A percentile compares a stretch with the other conserved stretches of the same genome.
These are phyloP conservation scores for Hippophae rhamnoides DNA, from an alignment of 306 rosid genomes.

Conservation along the genomic window DNA sequence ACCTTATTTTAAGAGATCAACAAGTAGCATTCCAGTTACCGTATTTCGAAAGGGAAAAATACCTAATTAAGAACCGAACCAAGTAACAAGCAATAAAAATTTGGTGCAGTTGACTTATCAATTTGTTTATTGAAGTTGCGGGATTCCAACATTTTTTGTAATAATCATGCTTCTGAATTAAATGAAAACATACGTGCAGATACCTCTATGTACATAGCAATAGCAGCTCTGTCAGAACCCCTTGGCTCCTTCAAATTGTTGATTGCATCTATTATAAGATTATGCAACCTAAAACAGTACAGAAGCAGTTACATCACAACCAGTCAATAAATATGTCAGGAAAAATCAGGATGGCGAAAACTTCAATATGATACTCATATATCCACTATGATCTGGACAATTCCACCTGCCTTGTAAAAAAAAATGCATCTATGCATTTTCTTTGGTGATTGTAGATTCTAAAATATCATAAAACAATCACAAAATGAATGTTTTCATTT, in stretches of 20 bases:
- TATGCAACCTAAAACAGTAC: constrained; percentile 65
- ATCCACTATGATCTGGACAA: constrained; percentile 1
- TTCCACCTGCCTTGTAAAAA: background rate
- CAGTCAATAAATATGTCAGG: constrained; percentile 11
- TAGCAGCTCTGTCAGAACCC: constrained; percentile 81
- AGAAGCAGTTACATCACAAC: constrained; percentile 8
- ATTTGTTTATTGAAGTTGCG: constrained; percentile 7
- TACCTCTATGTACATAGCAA: constrained; percentile 84
- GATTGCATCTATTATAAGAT: constrained; percentile 63
- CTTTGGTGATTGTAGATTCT: no score
- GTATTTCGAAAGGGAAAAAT: no score
- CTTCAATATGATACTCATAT: constrained; percentile 1
- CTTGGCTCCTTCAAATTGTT: constrained; percentile 70
- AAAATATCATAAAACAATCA: no score
- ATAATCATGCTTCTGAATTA: background rate
- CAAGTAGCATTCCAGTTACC: no score
- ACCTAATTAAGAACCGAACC: no score
- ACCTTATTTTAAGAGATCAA: no score
- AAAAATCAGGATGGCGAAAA: constrained; percentile 7
- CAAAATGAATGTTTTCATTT: no score
- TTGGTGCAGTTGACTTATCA: background rate
- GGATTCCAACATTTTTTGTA: background rate
- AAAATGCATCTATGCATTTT: background rate
- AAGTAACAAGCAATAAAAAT: no score
- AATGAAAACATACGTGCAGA: constrained; percentile 13